Evolutionary conservation across 331 rosid genomes (phyloP), one percentile per base, ranked within the genome.

Genomic region (Malus hybrid): DNA sequence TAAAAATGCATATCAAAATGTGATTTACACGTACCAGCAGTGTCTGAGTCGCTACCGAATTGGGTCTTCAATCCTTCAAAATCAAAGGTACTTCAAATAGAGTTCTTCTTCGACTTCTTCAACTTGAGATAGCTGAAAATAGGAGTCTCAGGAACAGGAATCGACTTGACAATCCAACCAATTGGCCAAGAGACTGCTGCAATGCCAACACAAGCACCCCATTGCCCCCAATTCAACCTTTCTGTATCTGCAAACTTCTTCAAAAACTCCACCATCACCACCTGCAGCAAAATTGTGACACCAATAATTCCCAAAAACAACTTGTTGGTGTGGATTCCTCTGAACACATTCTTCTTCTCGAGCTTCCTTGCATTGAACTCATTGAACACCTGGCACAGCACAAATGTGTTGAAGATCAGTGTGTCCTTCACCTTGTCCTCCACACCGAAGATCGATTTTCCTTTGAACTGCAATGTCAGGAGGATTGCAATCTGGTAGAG

Each of bases 401-500:
- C 80, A 36, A 80, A 80, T 0, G 82, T 80, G 24, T 74, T 84
- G 39, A 83, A 83, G 75, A 83, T 83, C 72, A 79, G 61, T 0
- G 81, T 79, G 39, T 76, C 73, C 5, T 79, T 76, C 22, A 83
- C 83, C 68, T 44, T 63, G 54, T 62, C 71, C 16, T 50, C 75
- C 14, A 85, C 89, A 18, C 77, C 70, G 71, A 89, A 86, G 44
- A 89, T 79, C 18, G 89, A 72, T 39, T 72, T 60, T 10, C 89
- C 93, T n/a, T 74, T 79, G 81, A 86, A 89, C 33, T 83, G 88
- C 22, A 89, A 46, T 50, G 75, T 71, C 59, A 84, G 14, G 4
- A 88, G 82, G 4, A 88, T 63, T 4, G 69, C 75, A 63, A 88
- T 80, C 78, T 89, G 91, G 78, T 87, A 85, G 1, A 80, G 22